Base-by-base conservation (phyloP, 2,329 filamentous ascomycete species). In the Aspergillus pseudoglaucus region DNA sequence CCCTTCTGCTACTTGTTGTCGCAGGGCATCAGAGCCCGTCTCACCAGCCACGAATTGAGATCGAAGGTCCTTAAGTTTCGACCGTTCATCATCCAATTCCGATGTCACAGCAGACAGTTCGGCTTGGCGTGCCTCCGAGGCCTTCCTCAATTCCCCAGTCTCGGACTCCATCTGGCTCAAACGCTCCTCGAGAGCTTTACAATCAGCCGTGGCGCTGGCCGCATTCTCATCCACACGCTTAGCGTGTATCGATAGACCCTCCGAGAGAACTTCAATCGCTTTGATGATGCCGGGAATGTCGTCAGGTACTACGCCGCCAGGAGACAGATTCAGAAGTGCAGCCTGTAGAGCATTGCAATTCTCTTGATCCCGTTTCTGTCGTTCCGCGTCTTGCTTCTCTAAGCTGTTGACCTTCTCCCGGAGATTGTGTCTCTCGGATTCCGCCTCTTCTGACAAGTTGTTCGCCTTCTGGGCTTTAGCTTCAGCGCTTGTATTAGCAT, bases 11-110 rank as follows among this genome's bases (percentile, higher is more conserved):
- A 94, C 76, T 47, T 83, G 81, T 66, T 84, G 85, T 47, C 87
- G 83, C 47, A 95, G 71, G 23, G 81, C 83, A 65, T 90, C 88
- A 0, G 88, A 90, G 4, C 89, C 89, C 3, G 84, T 90, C 66
- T 93, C 88, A 14, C 88, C 90, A 54, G 90, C 86, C 1, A 86
- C 82, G 61, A 95, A 84, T 64, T 85, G 86, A 14, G 75, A 73
- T 48, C 87, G 81, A 18, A 95, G 72, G 23, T 79, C 74, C 48
- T 77, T 79, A 18, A 95, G 75, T 57, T 93, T 85, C 12, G 78
- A 73, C 35, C 87, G 82, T 50, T 86, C 82, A 47, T 87, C 82
- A 2, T 78, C 74, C n/a, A 84, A 68, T 56, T 82, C 79, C 10
- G 71, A 61, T 14, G 69, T 67, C 30, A 81, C 61, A 0, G 72